phyloP scores from a whole-genome alignment of 129 eudicot genomes.

The Helianthus annuus region DNA sequence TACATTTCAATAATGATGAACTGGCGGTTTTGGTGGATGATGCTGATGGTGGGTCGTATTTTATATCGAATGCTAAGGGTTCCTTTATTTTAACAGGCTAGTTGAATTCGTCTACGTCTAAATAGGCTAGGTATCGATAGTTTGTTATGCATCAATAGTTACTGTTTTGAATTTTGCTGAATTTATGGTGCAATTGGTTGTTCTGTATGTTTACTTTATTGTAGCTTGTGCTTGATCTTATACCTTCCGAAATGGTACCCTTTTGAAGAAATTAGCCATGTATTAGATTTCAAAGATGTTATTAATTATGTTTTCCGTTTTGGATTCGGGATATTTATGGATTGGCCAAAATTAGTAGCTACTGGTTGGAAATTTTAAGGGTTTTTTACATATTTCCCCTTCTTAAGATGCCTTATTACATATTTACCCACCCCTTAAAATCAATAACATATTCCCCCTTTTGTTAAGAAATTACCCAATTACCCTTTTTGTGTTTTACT shows the following conservation, averaged over 20 bases:
- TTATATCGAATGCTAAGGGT: too few species aligned
- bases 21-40: too few species aligned
- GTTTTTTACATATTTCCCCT: too few species aligned
- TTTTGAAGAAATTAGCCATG: background rate
- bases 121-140: too few species aligned
- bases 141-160: too few species aligned
- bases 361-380: background rate
- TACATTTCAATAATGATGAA: too few species aligned
- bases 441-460: background rate
- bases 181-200: conserved; percentile 18
- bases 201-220: conserved; percentile 20
- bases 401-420: too few species aligned
- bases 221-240: conserved; percentile 12
- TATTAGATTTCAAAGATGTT: background rate
- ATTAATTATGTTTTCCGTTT: background rate
- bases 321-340: conserved; percentile 5
- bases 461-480: too few species aligned
- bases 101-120: too few species aligned
- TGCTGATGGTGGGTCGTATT: too few species aligned
- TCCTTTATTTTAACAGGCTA: too few species aligned
- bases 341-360: conserved; percentile 25
- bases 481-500: too few species aligned
- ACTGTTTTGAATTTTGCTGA: conserved; percentile 6
- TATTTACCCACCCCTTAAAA: background rate
- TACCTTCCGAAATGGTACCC: background rate